Conservation (phyloP, 164 flowering plant genomes). For the Magnolia kwangsiensis region DNA sequence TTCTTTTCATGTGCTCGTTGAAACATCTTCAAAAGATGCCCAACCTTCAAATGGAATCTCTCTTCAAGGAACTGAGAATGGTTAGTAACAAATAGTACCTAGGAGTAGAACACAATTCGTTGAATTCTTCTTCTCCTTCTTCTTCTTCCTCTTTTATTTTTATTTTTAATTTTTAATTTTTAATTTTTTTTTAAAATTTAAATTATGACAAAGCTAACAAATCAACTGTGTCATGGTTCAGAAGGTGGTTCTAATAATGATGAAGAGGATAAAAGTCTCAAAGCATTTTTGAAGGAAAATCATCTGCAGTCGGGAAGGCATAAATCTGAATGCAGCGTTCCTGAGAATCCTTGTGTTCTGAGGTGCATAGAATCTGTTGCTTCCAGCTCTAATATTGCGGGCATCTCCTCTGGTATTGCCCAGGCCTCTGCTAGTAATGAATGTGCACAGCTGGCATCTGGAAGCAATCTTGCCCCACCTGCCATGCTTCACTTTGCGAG, state of each 20-base stretch:
- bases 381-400: constrained; percentile 43
- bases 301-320: constrained; percentile 32
- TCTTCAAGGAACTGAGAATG: constrained; percentile 14
- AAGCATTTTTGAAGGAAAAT: constrained; percentile 29
- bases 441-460: constrained; percentile 46
- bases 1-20: constrained; percentile 14
- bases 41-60: constrained; percentile 13
- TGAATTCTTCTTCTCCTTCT: background rate
- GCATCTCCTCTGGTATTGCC: constrained; percentile 52
- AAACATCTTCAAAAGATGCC: constrained; percentile 10
- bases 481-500: constrained; percentile 69
- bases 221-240: constrained; percentile 15
- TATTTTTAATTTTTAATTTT: background rate
- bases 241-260: constrained; percentile 29
- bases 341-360: constrained; percentile 22
- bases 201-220: constrained; percentile 2
- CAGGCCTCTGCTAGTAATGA: constrained; percentile 60
- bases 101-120: background rate
- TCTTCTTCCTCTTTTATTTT: too few species aligned
- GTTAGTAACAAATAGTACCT: constrained; percentile 3
- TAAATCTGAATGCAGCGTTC: constrained; percentile 24
- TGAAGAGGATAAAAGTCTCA: constrained; percentile 31
- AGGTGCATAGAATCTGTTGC: constrained; percentile 48
- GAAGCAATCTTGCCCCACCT: constrained; percentile 49
- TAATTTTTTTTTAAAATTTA: background rate